Evolutionary conservation across 164 flowering plant genomes (phyloP).

Genomic region (Nymphaea colorata): DNA sequence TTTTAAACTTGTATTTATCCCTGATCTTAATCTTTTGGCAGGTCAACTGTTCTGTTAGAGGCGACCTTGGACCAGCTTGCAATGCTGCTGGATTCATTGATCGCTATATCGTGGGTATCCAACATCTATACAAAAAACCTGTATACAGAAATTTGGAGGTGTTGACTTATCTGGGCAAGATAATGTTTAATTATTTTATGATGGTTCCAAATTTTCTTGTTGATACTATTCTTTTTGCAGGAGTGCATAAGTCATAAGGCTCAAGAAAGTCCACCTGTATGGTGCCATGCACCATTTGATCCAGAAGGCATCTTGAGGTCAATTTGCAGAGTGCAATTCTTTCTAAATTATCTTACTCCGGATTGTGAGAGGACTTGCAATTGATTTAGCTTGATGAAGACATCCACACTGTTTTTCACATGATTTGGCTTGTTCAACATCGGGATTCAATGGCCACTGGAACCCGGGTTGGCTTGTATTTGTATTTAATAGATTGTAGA

Average conservation of each 20-base stretch:
- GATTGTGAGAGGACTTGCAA: too few species aligned
- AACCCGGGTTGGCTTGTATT: too few species aligned
- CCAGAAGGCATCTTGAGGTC: slow-evolving; percentile 83
- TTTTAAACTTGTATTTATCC: neutral
- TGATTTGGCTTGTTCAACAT: too few species aligned
- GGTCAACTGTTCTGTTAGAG: slow-evolving; percentile 55
- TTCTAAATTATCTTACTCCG: neutral
- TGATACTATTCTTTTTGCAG: slow-evolving; percentile 16
- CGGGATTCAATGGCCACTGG: too few species aligned
- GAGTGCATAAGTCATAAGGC: slow-evolving; percentile 37
- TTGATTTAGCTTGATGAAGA: neutral
- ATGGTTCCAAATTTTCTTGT: neutral
- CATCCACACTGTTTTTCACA: too few species aligned
- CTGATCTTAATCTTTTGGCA: slow-evolving; percentile 5
- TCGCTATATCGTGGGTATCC: slow-evolving; percentile 40
- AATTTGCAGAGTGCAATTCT: neutral
- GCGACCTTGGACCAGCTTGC: slow-evolving; percentile 71
- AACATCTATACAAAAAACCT: slow-evolving; percentile 52
- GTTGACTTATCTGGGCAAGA: neutral
- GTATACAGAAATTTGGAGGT: slow-evolving; percentile 59
- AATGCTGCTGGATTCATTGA: slow-evolving; percentile 76
- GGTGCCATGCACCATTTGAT: slow-evolving; percentile 76
- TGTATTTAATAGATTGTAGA: too few species aligned
- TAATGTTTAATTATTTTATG: neutral
- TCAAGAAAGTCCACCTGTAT: slow-evolving; percentile 36